Conservation (phyloP, 257 asterid genomes). For the Nicotiana attenuata region DNA sequence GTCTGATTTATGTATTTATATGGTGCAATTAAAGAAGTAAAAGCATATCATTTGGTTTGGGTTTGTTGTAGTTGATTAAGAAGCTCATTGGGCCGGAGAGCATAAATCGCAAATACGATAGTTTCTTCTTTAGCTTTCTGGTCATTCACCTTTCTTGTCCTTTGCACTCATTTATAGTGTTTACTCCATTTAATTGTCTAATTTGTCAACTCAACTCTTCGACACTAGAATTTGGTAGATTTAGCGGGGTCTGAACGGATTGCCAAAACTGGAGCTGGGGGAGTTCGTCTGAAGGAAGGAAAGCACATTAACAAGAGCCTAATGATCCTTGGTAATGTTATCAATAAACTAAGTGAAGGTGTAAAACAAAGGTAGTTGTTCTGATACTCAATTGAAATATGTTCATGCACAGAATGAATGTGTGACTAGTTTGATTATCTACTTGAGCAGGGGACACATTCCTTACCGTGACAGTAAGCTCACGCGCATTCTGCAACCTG, state of each 20-base stretch:
- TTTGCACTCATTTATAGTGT: constrained; percentile 1
- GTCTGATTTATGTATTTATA: not conserved
- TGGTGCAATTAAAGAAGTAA: not conserved
- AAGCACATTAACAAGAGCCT: constrained; percentile 97
- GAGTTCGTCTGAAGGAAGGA: constrained; percentile 98
- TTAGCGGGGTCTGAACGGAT: constrained; percentile 96
- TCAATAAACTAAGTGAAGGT: constrained; percentile 93
- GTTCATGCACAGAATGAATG: not conserved
- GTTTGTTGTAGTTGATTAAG: not conserved
- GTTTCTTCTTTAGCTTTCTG: not conserved
- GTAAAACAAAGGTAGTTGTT: constrained; percentile 74
- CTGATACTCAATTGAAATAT: not conserved
- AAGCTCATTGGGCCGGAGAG: not conserved
- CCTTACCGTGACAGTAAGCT: constrained; percentile 99
- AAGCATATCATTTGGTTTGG: not conserved
- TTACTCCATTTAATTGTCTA: not conserved
- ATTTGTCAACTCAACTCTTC: constrained; percentile 11
- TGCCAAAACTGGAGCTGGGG: constrained; percentile 98
- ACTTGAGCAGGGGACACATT: constrained; percentile 73
- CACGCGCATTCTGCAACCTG: constrained; percentile 98
- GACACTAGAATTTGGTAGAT: constrained; percentile 80
- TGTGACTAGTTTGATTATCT: constrained; percentile 14
- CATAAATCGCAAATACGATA: not conserved
- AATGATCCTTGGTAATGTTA: constrained; percentile 96
- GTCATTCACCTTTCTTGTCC: not conserved